Base-by-base conservation (phyloP, 768 basidiomycete species). In the Rhodotorula graminis region DNA sequence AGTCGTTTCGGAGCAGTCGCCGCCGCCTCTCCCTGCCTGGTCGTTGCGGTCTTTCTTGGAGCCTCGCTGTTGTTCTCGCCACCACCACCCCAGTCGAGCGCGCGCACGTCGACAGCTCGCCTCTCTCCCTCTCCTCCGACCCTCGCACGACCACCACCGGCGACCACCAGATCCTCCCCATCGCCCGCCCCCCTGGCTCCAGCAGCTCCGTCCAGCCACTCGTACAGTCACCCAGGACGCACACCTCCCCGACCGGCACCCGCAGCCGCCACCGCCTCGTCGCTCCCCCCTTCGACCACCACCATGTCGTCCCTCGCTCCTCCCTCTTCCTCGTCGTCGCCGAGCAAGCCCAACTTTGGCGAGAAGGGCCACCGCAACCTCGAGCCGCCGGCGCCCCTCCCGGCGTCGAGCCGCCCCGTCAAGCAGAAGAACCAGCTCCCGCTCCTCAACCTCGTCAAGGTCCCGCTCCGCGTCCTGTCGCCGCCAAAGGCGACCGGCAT, bases 401-500 rank as follows among this genome's bases (percentile, higher is more conserved):
- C 65, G 0, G 65, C 65, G 33, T 57, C 56, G 16, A 59, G 57
- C 29, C 65, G 65, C 33, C 65, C 65, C 9, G 31, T 49, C 57
- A 58, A 58, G 57, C 57, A 58, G 7, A 2, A 6, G 33, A 47
- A 50, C 46, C 46, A 58, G 27, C 33, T 58, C 53, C 70, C 74
- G 23, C 31, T 75, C 18, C 21, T 33, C 8, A 75, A 75, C 64
- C 56, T 75, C 19, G 23, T 66, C 70, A 70, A 75, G 49, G 74
- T 75, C 9, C 74, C 74, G 11, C 10, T 67, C 23, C 70, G 74
- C 27, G 47, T 75, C 64, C n/a, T 75, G 6, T 37, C 58, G 42
- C 74, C 74, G 19, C 74, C 74, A n/a, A 75, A 71, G 60, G 64
- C 67, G 29, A 70, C 73, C 27, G 73, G 73, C 58, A 71, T 69